Evolutionary conservation across 2,329 filamentous ascomycete species (phyloP).

Genomic region (Knufia fluminis): DNA sequence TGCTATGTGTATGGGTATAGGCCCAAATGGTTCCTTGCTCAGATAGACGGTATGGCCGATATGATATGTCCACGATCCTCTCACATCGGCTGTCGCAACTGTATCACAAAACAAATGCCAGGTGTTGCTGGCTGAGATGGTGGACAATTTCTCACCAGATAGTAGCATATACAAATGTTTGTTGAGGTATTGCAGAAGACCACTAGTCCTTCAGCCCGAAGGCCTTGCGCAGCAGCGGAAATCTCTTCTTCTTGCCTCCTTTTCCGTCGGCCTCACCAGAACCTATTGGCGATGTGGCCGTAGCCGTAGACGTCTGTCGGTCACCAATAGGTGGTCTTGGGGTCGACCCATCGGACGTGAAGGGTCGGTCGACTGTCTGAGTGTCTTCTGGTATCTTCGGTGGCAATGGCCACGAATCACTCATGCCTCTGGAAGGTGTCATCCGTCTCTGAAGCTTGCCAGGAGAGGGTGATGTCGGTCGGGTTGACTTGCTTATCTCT

Average conservation of each 20-base stretch:
- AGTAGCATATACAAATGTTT: not conserved
- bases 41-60: not conserved
- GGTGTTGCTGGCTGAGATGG: not conserved
- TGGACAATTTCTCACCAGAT: not conserved
- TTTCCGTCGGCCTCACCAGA: constrained; percentile 24
- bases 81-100: not conserved
- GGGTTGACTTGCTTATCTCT: constrained; percentile 11
- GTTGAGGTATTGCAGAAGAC: not conserved
- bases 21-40: not conserved
- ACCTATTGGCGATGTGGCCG: not conserved
- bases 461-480: constrained; percentile 13
- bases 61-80: not conserved
- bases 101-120: not conserved
- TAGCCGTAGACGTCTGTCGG: constrained; percentile 22
- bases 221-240: constrained; percentile 36
- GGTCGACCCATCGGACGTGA: constrained; percentile 23
- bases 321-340: constrained; percentile 10
- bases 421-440: constrained; percentile 29
- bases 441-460: constrained; percentile 42
- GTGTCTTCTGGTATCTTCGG: constrained; percentile 12
- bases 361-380: constrained; percentile 17
- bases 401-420: constrained; percentile 43
- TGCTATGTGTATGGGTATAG: not conserved
- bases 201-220: constrained; percentile 32
- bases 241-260: constrained; percentile 37